Base-by-base conservation (phyloP, 2,329 filamentous ascomycete genomes). In the Cytospora paraplurivora region DNA sequence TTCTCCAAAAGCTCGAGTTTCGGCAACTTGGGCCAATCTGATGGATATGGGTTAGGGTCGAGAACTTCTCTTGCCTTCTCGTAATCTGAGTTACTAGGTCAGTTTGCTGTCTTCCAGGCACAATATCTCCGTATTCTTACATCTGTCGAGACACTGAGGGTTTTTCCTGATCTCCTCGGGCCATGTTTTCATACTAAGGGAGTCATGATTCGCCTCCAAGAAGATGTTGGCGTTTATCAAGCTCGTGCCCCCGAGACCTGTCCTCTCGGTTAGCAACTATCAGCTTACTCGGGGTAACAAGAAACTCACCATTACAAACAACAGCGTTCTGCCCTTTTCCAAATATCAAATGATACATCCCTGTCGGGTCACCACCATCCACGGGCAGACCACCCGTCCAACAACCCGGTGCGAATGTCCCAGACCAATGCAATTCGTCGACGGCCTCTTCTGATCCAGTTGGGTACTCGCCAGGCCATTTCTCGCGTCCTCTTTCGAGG, bases 161-260 rank as follows among this genome's bases (percentile, higher is more conserved):
- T 78, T 69, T 1, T 81, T 67, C 41, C 82, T 73, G 17, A 89
- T 81, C 70, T 88, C 82, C 11, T 78, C 69, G 0, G 88, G 87
- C 87, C 87, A 90, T 10, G 78, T 74, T 2, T 79, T 76, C 73
- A 85, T 77, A 1, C 73, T 71, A 62, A 90, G 72, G 0, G 84
- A 84, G 4, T 78, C 76, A 15, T 81, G 71, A 62, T 88, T 85
- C 3, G 85, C 82, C 67, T 84, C 79, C 17, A 89, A 75, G 68
- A 88, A 90, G 1, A 90, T 83, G 69, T 89, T 89, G 11, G 87
- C 86, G 66, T 90, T 90, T 49, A 90, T 80, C 34, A 90, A 72
- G 71, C 85, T 88, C 1, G 86, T 88, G 11, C 87, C 87, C 12
- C 87, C 88, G 35, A 90, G 82, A 1, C 86, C 81, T 83, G 47